Conservation (phyloP, 371 early-diverging fungal species). For the Circinella minor region DNA sequence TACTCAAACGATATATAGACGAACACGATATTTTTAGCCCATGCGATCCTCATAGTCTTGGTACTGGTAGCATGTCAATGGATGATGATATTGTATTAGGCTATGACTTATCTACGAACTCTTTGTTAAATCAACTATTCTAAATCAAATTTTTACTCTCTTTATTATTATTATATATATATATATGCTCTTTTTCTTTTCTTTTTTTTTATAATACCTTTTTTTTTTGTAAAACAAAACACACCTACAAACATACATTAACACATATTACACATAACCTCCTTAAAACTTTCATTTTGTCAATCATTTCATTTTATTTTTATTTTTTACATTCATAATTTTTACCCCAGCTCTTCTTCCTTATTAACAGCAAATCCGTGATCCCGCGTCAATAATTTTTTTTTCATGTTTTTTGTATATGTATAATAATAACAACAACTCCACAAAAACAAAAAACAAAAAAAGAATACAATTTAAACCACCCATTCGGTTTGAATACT, state of each 20-base stretch:
- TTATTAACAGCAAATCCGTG: not conserved
- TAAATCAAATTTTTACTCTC: not conserved
- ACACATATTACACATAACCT: too few species aligned
- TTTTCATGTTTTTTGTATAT: conserved; percentile 9
- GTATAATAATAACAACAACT: conserved; percentile 11
- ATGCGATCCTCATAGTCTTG: conserved; percentile 5
- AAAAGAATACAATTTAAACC: not conserved
- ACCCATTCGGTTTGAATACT: conserved; percentile 8
- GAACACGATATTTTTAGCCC: not conserved
- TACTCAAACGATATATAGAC: conserved; percentile 13
- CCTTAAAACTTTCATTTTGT: not conserved
- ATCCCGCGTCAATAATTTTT: not conserved
- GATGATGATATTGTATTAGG: not conserved
- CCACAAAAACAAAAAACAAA: not conserved
- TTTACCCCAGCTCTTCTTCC: not conserved
- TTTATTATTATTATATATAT: not conserved
- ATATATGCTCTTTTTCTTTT: not conserved
- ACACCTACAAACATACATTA: too few species aligned
- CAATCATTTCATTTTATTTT: not conserved
- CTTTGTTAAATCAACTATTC: conserved; percentile 13
- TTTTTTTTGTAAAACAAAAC: not conserved
- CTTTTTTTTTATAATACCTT: conserved; percentile 9
- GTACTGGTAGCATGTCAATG: not conserved
- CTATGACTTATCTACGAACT: conserved; percentile 9
- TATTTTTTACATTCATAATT: not conserved